These are phyloP conservation scores for Austroboletus novae-zelandiae DNA, from an alignment of 1,284 basidiomycete species.

Conservation along the genomic window DNA sequence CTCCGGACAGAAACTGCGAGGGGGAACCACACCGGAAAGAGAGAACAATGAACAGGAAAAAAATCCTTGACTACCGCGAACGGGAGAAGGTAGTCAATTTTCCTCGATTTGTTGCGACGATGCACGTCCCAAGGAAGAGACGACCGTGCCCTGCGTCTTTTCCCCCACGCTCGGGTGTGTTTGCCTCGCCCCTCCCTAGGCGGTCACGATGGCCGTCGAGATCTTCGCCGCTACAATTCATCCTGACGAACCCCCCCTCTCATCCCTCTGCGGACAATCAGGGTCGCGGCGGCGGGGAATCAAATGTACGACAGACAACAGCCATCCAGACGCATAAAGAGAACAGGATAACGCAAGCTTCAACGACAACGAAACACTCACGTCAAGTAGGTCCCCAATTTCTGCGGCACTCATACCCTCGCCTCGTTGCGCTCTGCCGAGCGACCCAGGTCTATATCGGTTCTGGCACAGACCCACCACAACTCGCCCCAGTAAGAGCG, in stretches of 20 bases:
- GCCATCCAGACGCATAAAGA: not conserved
- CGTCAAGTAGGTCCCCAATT: constrained; percentile 41
- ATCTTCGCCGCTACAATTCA: constrained; percentile 20
- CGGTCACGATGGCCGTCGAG: constrained; percentile 2
- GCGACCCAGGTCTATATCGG: constrained; percentile 13
- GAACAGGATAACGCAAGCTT: not conserved
- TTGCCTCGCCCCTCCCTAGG: not conserved
- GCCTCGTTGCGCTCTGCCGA: constrained; percentile 9
- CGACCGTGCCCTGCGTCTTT: too few relatives aligned
- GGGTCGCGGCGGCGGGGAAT: constrained; percentile 18
- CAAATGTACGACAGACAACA: not conserved
- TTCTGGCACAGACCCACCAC: constrained; percentile 25
- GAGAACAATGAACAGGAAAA: not conserved
- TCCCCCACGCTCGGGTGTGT: too few relatives aligned
- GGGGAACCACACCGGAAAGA: not conserved
- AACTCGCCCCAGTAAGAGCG: constrained; percentile 17
- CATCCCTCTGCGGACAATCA: constrained; percentile 14
- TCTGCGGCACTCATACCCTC: constrained; percentile 26
- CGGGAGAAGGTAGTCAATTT: constrained; percentile 2
- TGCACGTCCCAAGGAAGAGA: constrained; percentile 1
- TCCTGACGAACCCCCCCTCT: constrained; percentile 5
- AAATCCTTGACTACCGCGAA: not conserved
- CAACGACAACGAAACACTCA: constrained; percentile 27
- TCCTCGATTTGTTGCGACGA: constrained; percentile 2
- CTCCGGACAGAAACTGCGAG: not conserved